These are phyloP conservation scores for Apodospora peruviana DNA, from an alignment of 495 filamentous ascomycete species.

Conservation along the genomic window DNA sequence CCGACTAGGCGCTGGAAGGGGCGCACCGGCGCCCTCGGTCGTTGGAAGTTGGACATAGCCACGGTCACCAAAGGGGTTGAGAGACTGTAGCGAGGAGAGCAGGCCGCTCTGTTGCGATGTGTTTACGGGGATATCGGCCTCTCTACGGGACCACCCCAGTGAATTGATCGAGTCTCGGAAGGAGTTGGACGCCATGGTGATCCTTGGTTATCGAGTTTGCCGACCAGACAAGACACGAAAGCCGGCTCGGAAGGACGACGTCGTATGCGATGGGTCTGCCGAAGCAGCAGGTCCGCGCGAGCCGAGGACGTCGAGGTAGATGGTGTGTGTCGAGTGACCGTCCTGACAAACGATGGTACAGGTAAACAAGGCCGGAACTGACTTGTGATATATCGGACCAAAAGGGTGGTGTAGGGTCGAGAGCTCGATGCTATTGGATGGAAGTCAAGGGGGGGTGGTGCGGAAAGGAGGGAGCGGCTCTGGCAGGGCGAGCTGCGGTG, in stretches of 20 bases:
- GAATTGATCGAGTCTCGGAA: constrained; percentile 94
- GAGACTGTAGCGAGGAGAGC: constrained; percentile 70
- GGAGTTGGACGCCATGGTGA: constrained; percentile 75
- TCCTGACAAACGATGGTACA: constrained; percentile 5
- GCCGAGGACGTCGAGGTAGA: neutral
- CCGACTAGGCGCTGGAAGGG: constrained; percentile 75
- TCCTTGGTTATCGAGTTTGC: neutral
- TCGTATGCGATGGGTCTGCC: neutral
- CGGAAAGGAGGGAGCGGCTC: constrained; percentile 10
- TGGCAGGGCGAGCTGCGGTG: too few species aligned
- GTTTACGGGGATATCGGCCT: constrained; percentile 70
- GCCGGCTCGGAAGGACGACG: neutral
- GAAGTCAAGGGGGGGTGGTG: constrained; percentile 6
- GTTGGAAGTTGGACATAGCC: constrained; percentile 93
- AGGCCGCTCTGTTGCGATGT: constrained; percentile 69
- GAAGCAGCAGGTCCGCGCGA: neutral
- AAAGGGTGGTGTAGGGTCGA: constrained; percentile 8
- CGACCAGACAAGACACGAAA: neutral
- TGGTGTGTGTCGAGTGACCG: constrained; percentile 19
- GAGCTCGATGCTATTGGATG: constrained; percentile 11
- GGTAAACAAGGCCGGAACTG: constrained; percentile 12
- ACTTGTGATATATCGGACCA: constrained; percentile 15
- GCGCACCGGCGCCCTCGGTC: constrained; percentile 75
- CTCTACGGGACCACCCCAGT: constrained; percentile 88
- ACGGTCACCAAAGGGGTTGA: constrained; percentile 83